phyloP scores from a whole-genome alignment of 1,284 basidiomycete genomes.

The Leccinum pachyderme region DNA sequence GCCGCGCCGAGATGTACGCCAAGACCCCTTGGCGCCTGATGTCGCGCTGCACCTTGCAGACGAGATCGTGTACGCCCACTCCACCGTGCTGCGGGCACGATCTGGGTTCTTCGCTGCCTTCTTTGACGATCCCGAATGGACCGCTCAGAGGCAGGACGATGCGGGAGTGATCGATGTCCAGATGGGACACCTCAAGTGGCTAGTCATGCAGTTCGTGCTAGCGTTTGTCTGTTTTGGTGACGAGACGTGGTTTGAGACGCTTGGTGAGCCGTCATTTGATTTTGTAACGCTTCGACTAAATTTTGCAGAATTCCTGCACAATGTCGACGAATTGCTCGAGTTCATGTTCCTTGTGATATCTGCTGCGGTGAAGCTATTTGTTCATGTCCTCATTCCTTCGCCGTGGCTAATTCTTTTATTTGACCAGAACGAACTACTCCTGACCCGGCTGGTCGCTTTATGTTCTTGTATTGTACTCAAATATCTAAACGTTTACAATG shows the following conservation, averaged over 20 bases:
- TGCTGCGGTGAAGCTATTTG: conserved; percentile 60
- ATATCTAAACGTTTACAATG: conserved; percentile 76
- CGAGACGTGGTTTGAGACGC: conserved; percentile 69
- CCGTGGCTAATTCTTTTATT: conserved; percentile 7
- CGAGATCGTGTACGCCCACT: conserved; percentile 67
- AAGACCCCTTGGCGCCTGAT: conserved; percentile 52
- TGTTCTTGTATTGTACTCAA: conserved; percentile 77
- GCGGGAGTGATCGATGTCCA: conserved; percentile 63
- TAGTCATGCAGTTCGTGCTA: conserved; percentile 76
- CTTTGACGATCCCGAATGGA: conserved; percentile 86
- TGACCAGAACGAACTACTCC: conserved; percentile 79
- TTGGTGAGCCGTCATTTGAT: conserved; percentile 48
- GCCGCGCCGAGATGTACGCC: conserved; percentile 7
- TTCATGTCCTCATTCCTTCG: background rate
- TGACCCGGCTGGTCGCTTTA: conserved; percentile 82
- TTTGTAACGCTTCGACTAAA: conserved; percentile 1
- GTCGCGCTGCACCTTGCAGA: conserved; percentile 78
- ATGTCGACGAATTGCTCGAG: conserved; percentile 78
- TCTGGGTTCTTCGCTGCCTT: conserved; percentile 88
- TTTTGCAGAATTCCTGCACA: conserved; percentile 56
- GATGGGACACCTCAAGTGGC: conserved; percentile 75
- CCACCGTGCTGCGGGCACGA: conserved; percentile 75
- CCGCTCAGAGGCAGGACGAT: conserved; percentile 54
- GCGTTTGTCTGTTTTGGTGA: conserved; percentile 83
- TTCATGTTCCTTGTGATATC: conserved; percentile 88